Evolutionary conservation across 2,329 filamentous ascomycete species (phyloP).

Genomic region (Stemphylium vesicarium): DNA sequence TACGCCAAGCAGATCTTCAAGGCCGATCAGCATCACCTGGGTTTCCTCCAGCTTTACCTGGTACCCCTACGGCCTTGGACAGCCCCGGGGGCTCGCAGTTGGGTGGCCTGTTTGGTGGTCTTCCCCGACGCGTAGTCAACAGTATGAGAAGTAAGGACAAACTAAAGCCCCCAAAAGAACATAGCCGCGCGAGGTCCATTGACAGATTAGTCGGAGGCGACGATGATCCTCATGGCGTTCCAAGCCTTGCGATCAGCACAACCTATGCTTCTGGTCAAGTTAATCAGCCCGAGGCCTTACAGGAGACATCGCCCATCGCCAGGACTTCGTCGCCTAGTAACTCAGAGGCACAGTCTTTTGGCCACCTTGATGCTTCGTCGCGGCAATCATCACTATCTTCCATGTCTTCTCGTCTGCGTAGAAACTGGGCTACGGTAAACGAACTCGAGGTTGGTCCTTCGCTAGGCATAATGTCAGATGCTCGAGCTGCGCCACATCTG

Average conservation of each 20-base stretch:
- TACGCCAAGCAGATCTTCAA: constrained; percentile 51
- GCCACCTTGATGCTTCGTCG: constrained; percentile 36
- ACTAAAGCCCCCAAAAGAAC: constrained; percentile 53
- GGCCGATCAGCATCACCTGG: constrained; percentile 45
- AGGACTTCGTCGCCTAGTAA: constrained; percentile 53
- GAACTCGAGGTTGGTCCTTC: constrained; percentile 33
- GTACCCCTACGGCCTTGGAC: constrained; percentile 53
- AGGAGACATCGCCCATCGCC: constrained; percentile 47
- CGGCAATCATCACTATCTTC: constrained; percentile 51
- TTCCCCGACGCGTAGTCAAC: constrained; percentile 56
- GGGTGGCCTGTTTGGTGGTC: constrained; percentile 54
- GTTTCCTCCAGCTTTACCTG: constrained; percentile 52
- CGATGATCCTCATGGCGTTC: constrained; percentile 67
- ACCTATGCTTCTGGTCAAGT: constrained; percentile 66
- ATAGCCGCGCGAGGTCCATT: constrained; percentile 64
- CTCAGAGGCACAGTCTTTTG: constrained; percentile 43
- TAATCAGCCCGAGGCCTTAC: constrained; percentile 58
- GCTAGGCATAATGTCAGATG: constrained; percentile 21
- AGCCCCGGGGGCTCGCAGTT: constrained; percentile 51
- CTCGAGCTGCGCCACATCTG: constrained; percentile 6
- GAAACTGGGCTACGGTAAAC: constrained; percentile 31
- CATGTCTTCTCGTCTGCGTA: constrained; percentile 41
- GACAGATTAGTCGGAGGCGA: constrained; percentile 66
- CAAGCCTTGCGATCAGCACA: constrained; percentile 69
- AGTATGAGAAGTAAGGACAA: constrained; percentile 51